phyloP scores from a whole-genome alignment of 2,329 filamentous ascomycete genomes.

The Alternaria arborescens region DNA sequence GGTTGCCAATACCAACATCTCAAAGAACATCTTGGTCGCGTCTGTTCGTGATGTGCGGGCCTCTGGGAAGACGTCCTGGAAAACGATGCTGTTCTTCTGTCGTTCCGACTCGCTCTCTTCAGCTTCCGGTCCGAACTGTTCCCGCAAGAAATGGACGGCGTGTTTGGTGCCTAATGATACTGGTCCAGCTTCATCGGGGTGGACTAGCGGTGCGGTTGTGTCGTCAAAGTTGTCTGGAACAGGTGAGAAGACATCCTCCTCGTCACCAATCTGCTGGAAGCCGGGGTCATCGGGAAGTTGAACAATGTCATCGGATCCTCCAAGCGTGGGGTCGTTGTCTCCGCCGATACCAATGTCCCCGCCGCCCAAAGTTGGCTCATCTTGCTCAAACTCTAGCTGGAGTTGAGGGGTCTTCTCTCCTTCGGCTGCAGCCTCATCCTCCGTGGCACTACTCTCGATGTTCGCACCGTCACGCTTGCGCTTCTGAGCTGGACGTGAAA shows the following conservation, averaged over 20 bases:
- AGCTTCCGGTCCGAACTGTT: conserved; percentile 80
- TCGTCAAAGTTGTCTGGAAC: conserved; percentile 74
- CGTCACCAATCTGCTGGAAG: conserved; percentile 38
- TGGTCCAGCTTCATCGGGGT: conserved; percentile 83
- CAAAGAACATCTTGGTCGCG: conserved; percentile 99
- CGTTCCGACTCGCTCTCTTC: conserved; percentile 73
- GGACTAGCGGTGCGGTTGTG: conserved; percentile 76
- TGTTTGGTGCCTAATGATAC: conserved; percentile 93
- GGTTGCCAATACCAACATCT: conserved; percentile 91
- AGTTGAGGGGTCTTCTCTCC: conserved; percentile 73
- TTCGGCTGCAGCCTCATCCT: conserved; percentile 61
- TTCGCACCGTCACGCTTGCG: conserved; percentile 91
- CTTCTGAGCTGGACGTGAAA: conserved; percentile 83
- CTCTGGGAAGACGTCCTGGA: conserved; percentile 91
- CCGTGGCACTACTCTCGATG: conserved; percentile 77
- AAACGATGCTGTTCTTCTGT: conserved; percentile 79
- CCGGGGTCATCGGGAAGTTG: conserved; percentile 41
- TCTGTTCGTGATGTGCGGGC: conserved; percentile 81
- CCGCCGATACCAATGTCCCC: conserved; percentile 55
- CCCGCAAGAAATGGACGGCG: conserved; percentile 91
- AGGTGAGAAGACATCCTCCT: conserved; percentile 50
- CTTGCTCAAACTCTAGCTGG: conserved; percentile 66
- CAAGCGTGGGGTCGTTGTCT: conserved; percentile 43
- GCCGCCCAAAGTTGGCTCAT: conserved; percentile 58
- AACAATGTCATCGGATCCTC: conserved; percentile 36